These are phyloP conservation scores for Ophiorrhiza pumila DNA, from an alignment of 257 asterid genomes.

Conservation along the genomic window DNA sequence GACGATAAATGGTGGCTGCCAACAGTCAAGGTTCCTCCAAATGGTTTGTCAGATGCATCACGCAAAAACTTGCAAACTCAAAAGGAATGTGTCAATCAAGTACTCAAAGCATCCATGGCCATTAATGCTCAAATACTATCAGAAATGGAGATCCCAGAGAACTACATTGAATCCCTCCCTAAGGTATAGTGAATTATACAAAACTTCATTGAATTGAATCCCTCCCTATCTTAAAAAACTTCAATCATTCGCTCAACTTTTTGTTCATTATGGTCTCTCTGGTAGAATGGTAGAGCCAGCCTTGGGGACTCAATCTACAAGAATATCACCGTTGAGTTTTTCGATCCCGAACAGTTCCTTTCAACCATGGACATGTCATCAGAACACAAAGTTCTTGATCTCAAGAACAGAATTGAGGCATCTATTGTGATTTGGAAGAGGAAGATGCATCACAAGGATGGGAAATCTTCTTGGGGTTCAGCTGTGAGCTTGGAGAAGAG, in stretches of 20 bases:
- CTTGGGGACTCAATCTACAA: slow-evolving; percentile 73
- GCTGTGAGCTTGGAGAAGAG: slow-evolving; percentile 73
- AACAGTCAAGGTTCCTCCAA: slow-evolving; percentile 65
- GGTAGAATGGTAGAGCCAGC: slow-evolving; percentile 77
- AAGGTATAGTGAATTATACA: slow-evolving; percentile 42
- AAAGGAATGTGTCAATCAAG: slow-evolving; percentile 76
- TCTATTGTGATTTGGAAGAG: slow-evolving; percentile 84
- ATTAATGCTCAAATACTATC: slow-evolving; percentile 76
- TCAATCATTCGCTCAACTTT: neutral
- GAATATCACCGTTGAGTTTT: slow-evolving; percentile 64
- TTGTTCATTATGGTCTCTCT: neutral
- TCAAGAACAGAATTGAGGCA: slow-evolving; percentile 87
- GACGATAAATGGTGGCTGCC: slow-evolving; percentile 92
- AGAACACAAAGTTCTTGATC: slow-evolving; percentile 80
- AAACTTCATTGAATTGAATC: neutral
- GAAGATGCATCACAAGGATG: slow-evolving; percentile 66
- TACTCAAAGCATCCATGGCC: slow-evolving; percentile 82
- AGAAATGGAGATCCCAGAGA: slow-evolving; percentile 88
- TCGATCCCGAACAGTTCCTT: slow-evolving; percentile 69
- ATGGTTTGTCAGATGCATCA: slow-evolving; percentile 63
- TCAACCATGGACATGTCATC: slow-evolving; percentile 64
- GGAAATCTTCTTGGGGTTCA: slow-evolving; percentile 68
- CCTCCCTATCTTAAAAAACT: neutral
- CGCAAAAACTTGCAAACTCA: slow-evolving; percentile 55
- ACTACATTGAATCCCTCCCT: slow-evolving; percentile 83